Evolutionary conservation across 305 asterid genomes (phyloP).

Genomic region (Rubia peregrina): DNA sequence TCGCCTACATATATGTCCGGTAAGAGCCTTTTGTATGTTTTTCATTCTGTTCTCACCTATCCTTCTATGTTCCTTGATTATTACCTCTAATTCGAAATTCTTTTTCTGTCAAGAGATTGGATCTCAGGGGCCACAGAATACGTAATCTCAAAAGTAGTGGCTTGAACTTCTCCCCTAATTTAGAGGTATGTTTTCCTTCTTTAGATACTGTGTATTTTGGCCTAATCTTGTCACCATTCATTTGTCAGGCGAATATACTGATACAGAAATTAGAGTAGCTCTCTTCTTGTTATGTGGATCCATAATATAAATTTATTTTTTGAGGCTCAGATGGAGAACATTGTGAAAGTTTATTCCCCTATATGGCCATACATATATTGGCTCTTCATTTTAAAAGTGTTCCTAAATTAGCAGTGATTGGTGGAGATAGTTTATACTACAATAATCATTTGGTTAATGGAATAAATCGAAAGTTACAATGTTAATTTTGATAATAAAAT

Average conservation of each 20-base stretch:
- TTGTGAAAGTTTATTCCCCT: not conserved
- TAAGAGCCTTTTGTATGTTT: not conserved
- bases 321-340: not conserved
- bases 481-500: not conserved
- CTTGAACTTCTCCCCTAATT: slow-evolving; percentile 70
- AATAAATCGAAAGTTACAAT: not conserved
- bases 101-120: slow-evolving; percentile 71
- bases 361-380: not conserved
- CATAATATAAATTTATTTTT: not conserved
- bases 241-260: not conserved
- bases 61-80: slow-evolving; percentile 18
- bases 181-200: slow-evolving; percentile 59
- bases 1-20: not conserved
- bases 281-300: not conserved
- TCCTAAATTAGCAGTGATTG: not conserved
- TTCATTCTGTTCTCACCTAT: slow-evolving; percentile 4
- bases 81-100: slow-evolving; percentile 12
- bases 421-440: not conserved
- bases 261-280: not conserved
- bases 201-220: not conserved
- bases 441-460: not conserved
- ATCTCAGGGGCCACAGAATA: slow-evolving; percentile 95
- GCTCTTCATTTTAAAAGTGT: not conserved
- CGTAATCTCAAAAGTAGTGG: slow-evolving; percentile 69
- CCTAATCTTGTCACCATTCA: not conserved